Conservation (phyloP, 2,329 filamentous ascomycete genomes). For the Xylaria sp. region DNA sequence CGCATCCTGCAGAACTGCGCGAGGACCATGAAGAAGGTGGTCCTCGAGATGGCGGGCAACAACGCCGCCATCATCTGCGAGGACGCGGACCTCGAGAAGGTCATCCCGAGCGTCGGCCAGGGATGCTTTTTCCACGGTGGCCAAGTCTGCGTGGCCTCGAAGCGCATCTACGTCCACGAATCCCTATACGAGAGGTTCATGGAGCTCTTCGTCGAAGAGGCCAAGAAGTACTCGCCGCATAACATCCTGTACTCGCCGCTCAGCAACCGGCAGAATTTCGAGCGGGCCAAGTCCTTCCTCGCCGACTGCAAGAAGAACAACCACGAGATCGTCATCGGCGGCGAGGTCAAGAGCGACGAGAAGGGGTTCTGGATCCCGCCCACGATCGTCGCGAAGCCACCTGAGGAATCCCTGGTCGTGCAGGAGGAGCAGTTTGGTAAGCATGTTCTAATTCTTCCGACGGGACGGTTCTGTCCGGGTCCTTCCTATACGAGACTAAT, state of each 20-base stretch:
- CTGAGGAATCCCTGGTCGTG: conserved; percentile 65
- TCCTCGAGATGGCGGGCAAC: conserved; percentile 66
- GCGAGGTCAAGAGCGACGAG: conserved; percentile 50
- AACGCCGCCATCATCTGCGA: conserved; percentile 64
- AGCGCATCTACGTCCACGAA: conserved; percentile 70
- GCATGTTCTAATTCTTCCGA: conserved; percentile 25
- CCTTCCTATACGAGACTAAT: background rate
- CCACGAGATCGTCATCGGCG: conserved; percentile 62
- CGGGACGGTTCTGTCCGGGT: background rate
- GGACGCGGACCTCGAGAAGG: conserved; percentile 60
- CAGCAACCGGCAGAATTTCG: conserved; percentile 73
- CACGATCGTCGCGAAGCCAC: conserved; percentile 67
- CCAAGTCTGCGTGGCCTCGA: conserved; percentile 66
- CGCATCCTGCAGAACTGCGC: conserved; percentile 61
- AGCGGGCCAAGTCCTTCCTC: conserved; percentile 66
- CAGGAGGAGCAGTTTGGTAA: conserved; percentile 69
- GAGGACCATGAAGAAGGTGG: conserved; percentile 63
- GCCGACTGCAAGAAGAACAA: conserved; percentile 64
- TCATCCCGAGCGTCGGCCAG: conserved; percentile 57
- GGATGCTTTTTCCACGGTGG: conserved; percentile 64
- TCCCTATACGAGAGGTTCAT: conserved; percentile 67
- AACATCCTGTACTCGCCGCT: conserved; percentile 65
- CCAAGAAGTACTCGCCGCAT: conserved; percentile 56
- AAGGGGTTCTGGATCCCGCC: conserved; percentile 68
- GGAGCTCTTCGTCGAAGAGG: conserved; percentile 53